Evolutionary conservation across 2,329 filamentous ascomycete species (phyloP), one percentile per base, ranked within the genome.

Genomic region (Chrysosporium queenslandicum): DNA sequence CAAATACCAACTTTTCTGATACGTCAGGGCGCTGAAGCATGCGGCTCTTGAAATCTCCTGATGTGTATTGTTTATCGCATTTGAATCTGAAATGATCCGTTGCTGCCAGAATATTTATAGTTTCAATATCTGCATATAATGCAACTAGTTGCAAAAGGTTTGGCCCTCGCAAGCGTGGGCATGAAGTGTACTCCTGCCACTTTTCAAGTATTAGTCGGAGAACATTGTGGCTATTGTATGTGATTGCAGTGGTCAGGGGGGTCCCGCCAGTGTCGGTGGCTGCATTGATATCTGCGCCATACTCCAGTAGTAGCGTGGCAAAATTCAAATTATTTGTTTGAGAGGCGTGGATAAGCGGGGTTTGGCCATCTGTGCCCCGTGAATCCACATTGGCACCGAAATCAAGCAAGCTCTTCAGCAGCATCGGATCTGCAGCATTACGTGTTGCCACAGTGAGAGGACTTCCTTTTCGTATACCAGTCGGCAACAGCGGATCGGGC

Each of bases 231-330:
- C 61, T 68, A 46, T 68, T 68, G 55, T 64, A 59, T 4, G 55
- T 63, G 50, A 68, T 66, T 11, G 67, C 60, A 5, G 62, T 66
- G 0, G 65, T 68, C 30, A 68, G 55, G 0, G 66, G 63, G 14
- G 65, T 67, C 25, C 58, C 54, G 2, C 63, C 63, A 25, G 56
- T 61, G 9, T 45, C 52, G 3, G 65, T 59, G 6, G 57, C 53
- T 27, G 59, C 59, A 54, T 68, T 69, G 53, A 67, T 64, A 43
- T 66, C 56, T 25, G 66, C 66, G 3, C 65, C 65, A 53, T 66
- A 62, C 32, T 68, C 66, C 2, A 68, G 58, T 7, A 68, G 56
- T n/a, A 68, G 53, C 20, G 62, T 60, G 0, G 65, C 65, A 45
- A 66, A 63, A 43, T 56, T 60, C 2, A 59, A 59, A 32, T 63